These are phyloP conservation scores for Fragaria vesca DNA, from an alignment of 306 rosid species.

Conservation along the genomic window DNA sequence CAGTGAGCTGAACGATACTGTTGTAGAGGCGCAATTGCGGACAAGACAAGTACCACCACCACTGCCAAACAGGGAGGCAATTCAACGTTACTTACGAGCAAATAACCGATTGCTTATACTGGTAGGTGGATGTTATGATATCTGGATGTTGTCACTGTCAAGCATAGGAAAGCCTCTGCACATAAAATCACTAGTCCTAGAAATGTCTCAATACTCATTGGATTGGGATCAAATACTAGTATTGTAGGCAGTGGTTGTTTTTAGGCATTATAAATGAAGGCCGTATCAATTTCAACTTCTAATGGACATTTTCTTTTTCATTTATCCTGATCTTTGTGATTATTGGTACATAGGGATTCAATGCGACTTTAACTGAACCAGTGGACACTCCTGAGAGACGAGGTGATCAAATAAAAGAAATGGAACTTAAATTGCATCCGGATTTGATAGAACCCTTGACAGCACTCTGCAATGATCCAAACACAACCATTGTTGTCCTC, in stretches of 20 bases:
- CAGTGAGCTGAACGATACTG: constrained; percentile 93
- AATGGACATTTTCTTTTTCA: not conserved
- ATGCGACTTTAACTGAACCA: constrained; percentile 85
- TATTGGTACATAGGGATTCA: constrained; percentile 68
- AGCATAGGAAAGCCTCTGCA: not conserved
- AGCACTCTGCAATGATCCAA: constrained; percentile 64
- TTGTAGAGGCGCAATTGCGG: constrained; percentile 52
- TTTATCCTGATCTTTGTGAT: constrained; percentile 24
- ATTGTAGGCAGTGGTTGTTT: not conserved
- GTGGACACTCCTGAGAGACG: constrained; percentile 66
- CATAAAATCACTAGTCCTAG: not conserved
- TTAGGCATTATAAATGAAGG: not conserved
- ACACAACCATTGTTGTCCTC: constrained; percentile 82
- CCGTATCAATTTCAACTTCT: not conserved
- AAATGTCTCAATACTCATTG: not conserved
- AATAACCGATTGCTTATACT: constrained; percentile 78
- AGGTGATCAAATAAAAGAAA: constrained; percentile 87
- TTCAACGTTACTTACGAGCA: constrained; percentile 54
- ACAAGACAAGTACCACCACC: constrained; percentile 49
- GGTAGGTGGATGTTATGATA: constrained; percentile 46
- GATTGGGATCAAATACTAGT: not conserved
- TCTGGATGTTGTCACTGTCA: constrained; percentile 7
- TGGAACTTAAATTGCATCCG: constrained; percentile 86
- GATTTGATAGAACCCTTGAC: constrained; percentile 60
- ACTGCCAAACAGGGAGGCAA: constrained; percentile 57